Base-by-base conservation (phyloP, 2,329 filamentous ascomycete genomes). In the Anisogramma anomala region DNA sequence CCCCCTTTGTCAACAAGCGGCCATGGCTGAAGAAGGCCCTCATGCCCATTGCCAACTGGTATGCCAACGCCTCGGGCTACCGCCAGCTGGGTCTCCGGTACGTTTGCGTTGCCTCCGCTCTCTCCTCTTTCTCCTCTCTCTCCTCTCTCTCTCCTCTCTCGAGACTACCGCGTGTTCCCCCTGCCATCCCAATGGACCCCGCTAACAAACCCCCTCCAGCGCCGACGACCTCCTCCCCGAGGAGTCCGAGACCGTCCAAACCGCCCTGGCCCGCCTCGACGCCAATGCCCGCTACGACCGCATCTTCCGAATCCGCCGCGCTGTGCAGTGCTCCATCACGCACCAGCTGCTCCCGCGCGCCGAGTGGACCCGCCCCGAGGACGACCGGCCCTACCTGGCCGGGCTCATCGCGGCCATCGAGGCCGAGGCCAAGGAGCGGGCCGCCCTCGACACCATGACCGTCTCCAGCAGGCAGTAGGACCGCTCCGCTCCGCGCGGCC, bases 201-300 rank as follows among this genome's bases (percentile, higher is more conserved):
- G 39, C 18, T 34, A 10, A 18, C 27, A 7, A 33, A 36, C 26
- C 17, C 7, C 31, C 27, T 41, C 20, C 61, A 96, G 91, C 66
- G 79, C 81, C 73, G 91, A 98, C 67, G 91, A 98, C 63, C 69
- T 98, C 62, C 84, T 95, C 62, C 78, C 84, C 61, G 91, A 98
- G 68, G 91, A 98, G 71, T 82, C 75, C 71, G 84, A 91, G 56
- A 68, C 72, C 44, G 86, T 94, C 57, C 82, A 91, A 65, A 75
- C 81, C 55, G 91, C 91, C 49, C 76, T 98, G 58, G 84, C 84
- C 75, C 86, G 91, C 62, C 83, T 98, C 49, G 77, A 84, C 44
- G 75, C 85, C 57, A 85, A 93, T 72, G 85, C 91, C 62, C 75
- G 81, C 57, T 96, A 96, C 70, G 91, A 98, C 71, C 89, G 91